These are phyloP conservation scores for Lachnellula arida DNA, from an alignment of 2,329 filamentous ascomycete species.

Conservation along the genomic window DNA sequence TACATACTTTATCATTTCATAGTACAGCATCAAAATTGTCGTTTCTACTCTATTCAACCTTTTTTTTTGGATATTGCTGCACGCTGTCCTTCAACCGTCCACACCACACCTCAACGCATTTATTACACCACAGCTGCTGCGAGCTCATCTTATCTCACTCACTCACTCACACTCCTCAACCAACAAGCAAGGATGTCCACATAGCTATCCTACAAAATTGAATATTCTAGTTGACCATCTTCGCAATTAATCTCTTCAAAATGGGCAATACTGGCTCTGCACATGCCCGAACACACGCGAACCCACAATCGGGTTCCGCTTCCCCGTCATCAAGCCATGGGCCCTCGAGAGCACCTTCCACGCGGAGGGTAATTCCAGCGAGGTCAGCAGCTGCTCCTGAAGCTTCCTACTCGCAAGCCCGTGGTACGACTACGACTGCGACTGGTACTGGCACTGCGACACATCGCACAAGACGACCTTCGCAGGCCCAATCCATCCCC, in stretches of 20 bases:
- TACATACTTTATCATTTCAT: no score
- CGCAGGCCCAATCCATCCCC: slow-evolving; percentile 17
- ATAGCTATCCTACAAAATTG: not conserved
- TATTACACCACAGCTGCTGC: no score
- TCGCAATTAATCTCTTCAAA: slow-evolving; percentile 13
- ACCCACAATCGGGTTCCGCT: slow-evolving; percentile 23
- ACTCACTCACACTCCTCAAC: not conserved
- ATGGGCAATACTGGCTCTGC: slow-evolving; percentile 45
- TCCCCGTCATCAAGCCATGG: slow-evolving; percentile 29
- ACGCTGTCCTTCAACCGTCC: no score
- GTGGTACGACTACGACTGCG: slow-evolving; percentile 25
- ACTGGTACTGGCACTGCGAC: slow-evolving; percentile 8
- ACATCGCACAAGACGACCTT: slow-evolving; percentile 26
- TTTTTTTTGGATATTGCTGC: no score
- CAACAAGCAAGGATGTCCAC: slow-evolving; percentile 3
- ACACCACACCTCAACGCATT: no score
- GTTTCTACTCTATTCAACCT: no score
- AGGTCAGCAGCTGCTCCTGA: slow-evolving; percentile 56
- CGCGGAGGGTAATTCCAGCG: slow-evolving; percentile 44
- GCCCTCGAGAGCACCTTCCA: slow-evolving; percentile 22
- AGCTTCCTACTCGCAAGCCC: slow-evolving; percentile 55
- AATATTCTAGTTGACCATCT: not conserved
- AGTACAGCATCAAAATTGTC: no score
- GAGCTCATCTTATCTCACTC: not conserved
- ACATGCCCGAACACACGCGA: slow-evolving; percentile 35